Conservation (phyloP, 164 flowering plant species). For the Vitis vinifera region ASM3070453v1 NC_081810.1:4905001-4905500, state of each 20-base stretch:
- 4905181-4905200: slow-evolving; percentile 33
- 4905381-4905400: neutral
- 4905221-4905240: slow-evolving; percentile 47
- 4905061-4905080: slow-evolving; percentile 16
- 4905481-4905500: slow-evolving; percentile 29
- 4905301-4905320: slow-evolving; percentile 9
- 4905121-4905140: neutral
- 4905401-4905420: neutral
- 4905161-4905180: neutral
- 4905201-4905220: slow-evolving; percentile 31
- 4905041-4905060: slow-evolving; percentile 37
- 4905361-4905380: too few species aligned
- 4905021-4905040: slow-evolving; percentile 24
- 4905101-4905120: slow-evolving; percentile 20
- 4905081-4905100: slow-evolving; percentile 27
- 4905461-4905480: slow-evolving; percentile 43
- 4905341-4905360: neutral
- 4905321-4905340: slow-evolving; percentile 12
- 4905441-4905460: slow-evolving; percentile 5
- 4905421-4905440: too few species aligned
- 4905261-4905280: slow-evolving; percentile 19
- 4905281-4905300: slow-evolving; percentile 6
- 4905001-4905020: neutral
- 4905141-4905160: slow-evolving; percentile 14
- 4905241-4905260: slow-evolving; percentile 24